phyloP scores from a whole-genome alignment of 2,329 filamentous ascomycete species.

The Hortaea werneckii region DNA sequence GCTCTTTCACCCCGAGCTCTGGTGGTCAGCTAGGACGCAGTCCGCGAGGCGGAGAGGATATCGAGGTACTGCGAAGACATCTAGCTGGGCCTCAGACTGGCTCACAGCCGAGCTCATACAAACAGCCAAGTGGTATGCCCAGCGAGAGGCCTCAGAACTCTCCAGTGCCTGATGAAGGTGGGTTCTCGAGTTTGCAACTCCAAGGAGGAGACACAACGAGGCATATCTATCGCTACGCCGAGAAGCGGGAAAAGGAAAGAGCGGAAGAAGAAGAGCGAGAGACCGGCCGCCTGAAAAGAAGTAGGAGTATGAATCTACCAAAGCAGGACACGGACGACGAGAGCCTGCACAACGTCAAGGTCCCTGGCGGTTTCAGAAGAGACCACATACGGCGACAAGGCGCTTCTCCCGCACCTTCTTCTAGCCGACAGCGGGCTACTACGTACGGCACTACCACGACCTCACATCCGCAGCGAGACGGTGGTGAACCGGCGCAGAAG shows the following conservation, averaged over 20 bases:
- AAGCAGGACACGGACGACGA: conserved; percentile 62
- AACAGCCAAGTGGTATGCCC: conserved; percentile 13
- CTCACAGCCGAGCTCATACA: conserved; percentile 23
- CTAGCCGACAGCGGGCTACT: conserved; percentile 29
- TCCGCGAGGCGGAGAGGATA: conserved; percentile 65
- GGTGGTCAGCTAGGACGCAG: conserved; percentile 33
- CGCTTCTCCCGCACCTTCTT: conserved; percentile 41
- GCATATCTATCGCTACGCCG: conserved; percentile 93
- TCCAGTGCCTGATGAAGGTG: conserved; percentile 42
- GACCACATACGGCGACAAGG: conserved; percentile 74
- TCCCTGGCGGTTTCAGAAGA: conserved; percentile 85
- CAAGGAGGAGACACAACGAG: conserved; percentile 92
- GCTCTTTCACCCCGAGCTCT: conserved; percentile 67
- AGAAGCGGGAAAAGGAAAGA: conserved; percentile 74
- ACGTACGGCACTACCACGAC: conserved; percentile 14
- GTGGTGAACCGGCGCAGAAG: conserved; percentile 15
- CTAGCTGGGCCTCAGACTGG: conserved; percentile 53
- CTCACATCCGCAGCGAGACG: neutral
- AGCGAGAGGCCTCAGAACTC: conserved; percentile 16
- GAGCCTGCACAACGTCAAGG: conserved; percentile 81
- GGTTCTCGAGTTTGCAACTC: conserved; percentile 85
- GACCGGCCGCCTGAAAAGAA: conserved; percentile 56
- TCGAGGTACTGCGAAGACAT: conserved; percentile 84
- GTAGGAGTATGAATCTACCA: conserved; percentile 75
- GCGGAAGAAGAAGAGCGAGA: conserved; percentile 55